Conservation (phyloP, 1,139 yeast genomes). For the Geotrichum cucujoidarum region DNA sequence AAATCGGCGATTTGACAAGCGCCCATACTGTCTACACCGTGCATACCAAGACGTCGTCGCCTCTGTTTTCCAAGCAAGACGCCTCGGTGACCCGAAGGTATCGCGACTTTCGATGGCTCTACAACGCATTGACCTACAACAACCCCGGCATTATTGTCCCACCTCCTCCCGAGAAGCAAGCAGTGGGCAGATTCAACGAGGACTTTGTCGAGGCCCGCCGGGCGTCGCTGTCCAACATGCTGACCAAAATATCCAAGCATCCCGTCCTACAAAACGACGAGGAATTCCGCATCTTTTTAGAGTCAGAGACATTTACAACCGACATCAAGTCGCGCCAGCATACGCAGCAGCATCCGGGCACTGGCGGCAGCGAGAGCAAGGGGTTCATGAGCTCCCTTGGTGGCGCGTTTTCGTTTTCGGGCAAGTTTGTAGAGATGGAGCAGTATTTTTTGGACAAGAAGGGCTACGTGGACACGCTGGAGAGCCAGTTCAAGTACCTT, state of each 20-base stretch:
- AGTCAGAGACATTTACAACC: slow-evolving; percentile 63
- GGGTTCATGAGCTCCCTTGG: slow-evolving; percentile 59
- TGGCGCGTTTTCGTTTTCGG: slow-evolving; percentile 49
- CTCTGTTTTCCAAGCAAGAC: slow-evolving; percentile 38
- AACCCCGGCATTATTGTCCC: slow-evolving; percentile 92
- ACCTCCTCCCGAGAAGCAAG: slow-evolving; percentile 95
- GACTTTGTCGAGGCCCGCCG: slow-evolving; percentile 85
- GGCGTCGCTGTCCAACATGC: slow-evolving; percentile 79
- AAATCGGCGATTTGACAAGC: slow-evolving; percentile 83
- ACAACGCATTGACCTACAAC: slow-evolving; percentile 76
- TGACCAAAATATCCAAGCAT: slow-evolving; percentile 57
- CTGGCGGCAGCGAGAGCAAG: slow-evolving; percentile 17
- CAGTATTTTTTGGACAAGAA: slow-evolving; percentile 68
- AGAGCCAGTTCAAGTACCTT: slow-evolving; percentile 64
- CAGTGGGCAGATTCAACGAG: slow-evolving; percentile 81
- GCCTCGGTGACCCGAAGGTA: slow-evolving; percentile 67
- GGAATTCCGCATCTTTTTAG: slow-evolving; percentile 74
- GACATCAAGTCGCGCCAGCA: slow-evolving; percentile 38
- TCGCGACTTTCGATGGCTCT: slow-evolving; percentile 81
- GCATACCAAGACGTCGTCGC: slow-evolving; percentile 49
- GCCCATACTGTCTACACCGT: slow-evolving; percentile 89
- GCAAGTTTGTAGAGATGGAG: slow-evolving; percentile 72
- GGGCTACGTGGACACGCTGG: slow-evolving; percentile 65
- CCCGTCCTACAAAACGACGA: slow-evolving; percentile 59
- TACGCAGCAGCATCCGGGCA: slow-evolving; percentile 2